Percentiles rank a stretch among this genome's conserved stretches.
Conservation (phyloP, 1,284 basidiomycete species). For the Butyriboletus appendiculatus region DNA sequence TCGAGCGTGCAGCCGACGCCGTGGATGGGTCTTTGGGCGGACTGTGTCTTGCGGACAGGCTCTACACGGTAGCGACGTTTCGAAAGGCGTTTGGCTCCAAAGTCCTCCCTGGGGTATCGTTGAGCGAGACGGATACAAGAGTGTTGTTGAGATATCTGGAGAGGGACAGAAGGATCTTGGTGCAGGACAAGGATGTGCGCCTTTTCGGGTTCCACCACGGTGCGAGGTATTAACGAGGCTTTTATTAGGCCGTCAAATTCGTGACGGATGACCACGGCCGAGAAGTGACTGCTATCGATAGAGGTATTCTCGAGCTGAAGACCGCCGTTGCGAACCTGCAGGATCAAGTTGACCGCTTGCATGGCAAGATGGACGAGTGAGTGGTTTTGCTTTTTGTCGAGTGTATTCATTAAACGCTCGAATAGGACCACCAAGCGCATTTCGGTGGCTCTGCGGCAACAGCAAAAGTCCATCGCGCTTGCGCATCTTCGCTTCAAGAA, state of each 20-base stretch:
- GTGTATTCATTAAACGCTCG: neutral
- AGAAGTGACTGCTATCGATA: constrained; percentile 70
- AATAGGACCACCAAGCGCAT: constrained; percentile 69
- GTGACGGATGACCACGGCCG: constrained; percentile 43
- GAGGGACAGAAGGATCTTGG: constrained; percentile 68
- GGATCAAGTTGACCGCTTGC: constrained; percentile 64
- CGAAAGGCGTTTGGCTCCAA: constrained; percentile 54
- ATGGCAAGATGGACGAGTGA: constrained; percentile 69
- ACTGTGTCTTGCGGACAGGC: constrained; percentile 56
- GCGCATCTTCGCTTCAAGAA: constrained; percentile 80
- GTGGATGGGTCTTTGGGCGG: constrained; percentile 56
- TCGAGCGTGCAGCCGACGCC: constrained; percentile 67
- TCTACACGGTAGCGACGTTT: constrained; percentile 70
- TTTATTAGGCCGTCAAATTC: constrained; percentile 74
- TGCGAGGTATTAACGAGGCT: neutral
- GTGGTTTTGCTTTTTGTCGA: constrained; percentile 11
- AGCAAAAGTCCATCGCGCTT: constrained; percentile 73
- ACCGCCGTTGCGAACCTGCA: constrained; percentile 65
- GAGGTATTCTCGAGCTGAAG: constrained; percentile 74
- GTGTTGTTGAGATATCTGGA: constrained; percentile 78
- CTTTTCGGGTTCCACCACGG: neutral
- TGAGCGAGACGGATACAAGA: constrained; percentile 64
- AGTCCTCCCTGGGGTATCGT: constrained; percentile 42
- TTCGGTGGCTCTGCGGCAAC: constrained; percentile 60
- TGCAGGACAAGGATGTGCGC: constrained; percentile 66